A percentile compares a stretch with the other conserved stretches of the same genome.
phyloP scores from a whole-genome alignment of 2,329 filamentous ascomycete species.

The Claviceps sp. region DNA sequence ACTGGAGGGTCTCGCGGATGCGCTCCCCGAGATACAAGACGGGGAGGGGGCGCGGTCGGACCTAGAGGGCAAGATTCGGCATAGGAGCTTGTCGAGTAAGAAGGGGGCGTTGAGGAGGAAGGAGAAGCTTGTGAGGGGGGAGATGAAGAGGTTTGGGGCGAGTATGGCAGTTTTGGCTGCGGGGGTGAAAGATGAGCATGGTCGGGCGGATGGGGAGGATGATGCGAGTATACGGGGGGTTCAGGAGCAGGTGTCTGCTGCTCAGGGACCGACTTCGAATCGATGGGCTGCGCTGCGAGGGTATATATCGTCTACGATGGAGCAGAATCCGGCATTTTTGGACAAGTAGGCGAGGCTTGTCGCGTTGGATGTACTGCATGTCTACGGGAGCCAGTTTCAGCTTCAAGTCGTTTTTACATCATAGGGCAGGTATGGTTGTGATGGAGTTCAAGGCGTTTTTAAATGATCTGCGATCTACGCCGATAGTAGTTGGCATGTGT shows the following conservation, averaged over 20 bases:
- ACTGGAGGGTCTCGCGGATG: constrained; percentile 64
- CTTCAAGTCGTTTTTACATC: not conserved
- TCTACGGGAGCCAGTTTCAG: not conserved
- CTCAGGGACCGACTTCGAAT: constrained; percentile 32
- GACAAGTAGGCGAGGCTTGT: constrained; percentile 8
- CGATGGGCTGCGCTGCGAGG: constrained; percentile 71
- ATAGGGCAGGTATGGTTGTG: not conserved
- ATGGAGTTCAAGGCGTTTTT: constrained; percentile 1
- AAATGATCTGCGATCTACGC: not conserved
- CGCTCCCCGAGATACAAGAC: constrained; percentile 50
- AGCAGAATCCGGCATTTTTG: constrained; percentile 67
- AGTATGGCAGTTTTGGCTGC: constrained; percentile 65
- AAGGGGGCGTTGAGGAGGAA: constrained; percentile 75
- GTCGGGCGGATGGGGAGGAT: constrained; percentile 4
- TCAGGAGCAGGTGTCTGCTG: not conserved
- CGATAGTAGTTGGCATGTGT: not conserved
- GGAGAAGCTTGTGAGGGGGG: constrained; percentile 62
- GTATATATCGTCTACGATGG: constrained; percentile 79
- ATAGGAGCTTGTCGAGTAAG: constrained; percentile 59
- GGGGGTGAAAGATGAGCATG: constrained; percentile 7
- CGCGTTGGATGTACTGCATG: not conserved
- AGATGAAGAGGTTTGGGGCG: constrained; percentile 71
- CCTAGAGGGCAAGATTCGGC: constrained; percentile 47
- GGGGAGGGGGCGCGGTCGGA: constrained; percentile 32
- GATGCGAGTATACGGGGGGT: constrained; percentile 8